Evolutionary conservation across 2,329 filamentous ascomycete species (phyloP), one percentile per base, ranked within the genome.

Genomic region (Sarocladium strictum): DNA sequence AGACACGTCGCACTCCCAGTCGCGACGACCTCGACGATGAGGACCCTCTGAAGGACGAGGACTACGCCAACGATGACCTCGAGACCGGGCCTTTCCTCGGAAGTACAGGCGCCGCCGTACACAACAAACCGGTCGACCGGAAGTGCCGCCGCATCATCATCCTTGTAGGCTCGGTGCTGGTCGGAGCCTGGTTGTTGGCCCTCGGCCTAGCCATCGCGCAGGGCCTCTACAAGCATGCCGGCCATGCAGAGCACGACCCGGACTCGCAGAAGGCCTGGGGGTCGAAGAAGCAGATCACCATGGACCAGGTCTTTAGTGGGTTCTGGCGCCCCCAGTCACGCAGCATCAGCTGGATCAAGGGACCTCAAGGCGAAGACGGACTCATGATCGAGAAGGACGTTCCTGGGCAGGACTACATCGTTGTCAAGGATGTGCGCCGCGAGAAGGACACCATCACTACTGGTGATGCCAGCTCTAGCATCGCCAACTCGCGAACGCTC

Each of bases 381-480:
- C 69, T 97, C 56, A 69, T 99, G 60, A 79, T 99, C 19, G 88
- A 96, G 69, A 78, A 81, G 63, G 84, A 78, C 52, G 80, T 77
- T 1, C 64, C 68, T 1, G 83, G 78, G 4, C 84, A 89, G 62
- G 85, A 86, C 56, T 97, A 87, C 63, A 73, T 99, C 54, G 82
- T 94, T 1, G 89, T 97, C 1, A 88, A 96, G 66, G 90, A 97
- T 68, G 86, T 99, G 53, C 83, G 85, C 33, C 26, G 47, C 11
- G 47, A 51, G 24, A 35, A 51, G 19, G 47, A 51, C 47, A 51
- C 47, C 4, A 35, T 35, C 17, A 51, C 47, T 14, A 57, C 50
- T 10, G 54, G 51, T 9, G 56, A 54, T 23, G 66, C 65, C 2
- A 71, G 75, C 2, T 61, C 74, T 5, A 47, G 27, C 37, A 51